These are phyloP conservation scores for Psilocybe mexicana DNA, from an alignment of 1,284 basidiomycete genomes.

Conservation along the genomic window DNA sequence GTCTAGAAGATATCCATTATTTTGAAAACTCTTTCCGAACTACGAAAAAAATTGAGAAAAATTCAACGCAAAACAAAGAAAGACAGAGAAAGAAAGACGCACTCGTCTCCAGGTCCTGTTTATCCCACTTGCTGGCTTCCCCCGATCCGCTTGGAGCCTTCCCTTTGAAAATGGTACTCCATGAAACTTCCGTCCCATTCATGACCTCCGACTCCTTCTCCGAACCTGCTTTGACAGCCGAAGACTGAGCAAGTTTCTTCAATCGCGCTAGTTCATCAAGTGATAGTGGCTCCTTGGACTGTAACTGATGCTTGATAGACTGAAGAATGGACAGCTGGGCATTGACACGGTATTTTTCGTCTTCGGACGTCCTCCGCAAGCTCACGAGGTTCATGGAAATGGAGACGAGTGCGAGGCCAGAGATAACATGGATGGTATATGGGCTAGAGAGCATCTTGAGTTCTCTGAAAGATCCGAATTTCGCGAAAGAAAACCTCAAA, in stretches of 20 bases:
- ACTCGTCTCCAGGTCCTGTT: constrained; percentile 32
- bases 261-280: constrained; percentile 50
- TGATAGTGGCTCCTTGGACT: constrained; percentile 37
- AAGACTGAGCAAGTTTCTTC: constrained; percentile 41
- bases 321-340: constrained; percentile 63
- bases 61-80: background rate
- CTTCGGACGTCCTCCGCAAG: constrained; percentile 46
- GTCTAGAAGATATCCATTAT: background rate
- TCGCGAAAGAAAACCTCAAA: too few species aligned
- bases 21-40: constrained; percentile 22
- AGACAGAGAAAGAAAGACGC: constrained; percentile 5
- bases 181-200: constrained; percentile 16
- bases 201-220: background rate
- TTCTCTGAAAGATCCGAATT: background rate
- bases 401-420: constrained; percentile 60
- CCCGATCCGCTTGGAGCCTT: constrained; percentile 21
- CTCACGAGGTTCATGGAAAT: constrained; percentile 61
- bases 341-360: constrained; percentile 48
- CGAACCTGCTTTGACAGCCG: constrained; percentile 1
- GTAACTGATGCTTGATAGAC: constrained; percentile 49
- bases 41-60: background rate
- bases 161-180: constrained; percentile 28
- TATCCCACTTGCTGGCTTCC: constrained; percentile 31
- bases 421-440: constrained; percentile 51
- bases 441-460: constrained; percentile 24